A percentile compares a stretch with the other conserved stretches of the same genome.
phyloP scores from a whole-genome alignment of 2,329 filamentous ascomycete species.

The Beauveria caledonica region DNA sequence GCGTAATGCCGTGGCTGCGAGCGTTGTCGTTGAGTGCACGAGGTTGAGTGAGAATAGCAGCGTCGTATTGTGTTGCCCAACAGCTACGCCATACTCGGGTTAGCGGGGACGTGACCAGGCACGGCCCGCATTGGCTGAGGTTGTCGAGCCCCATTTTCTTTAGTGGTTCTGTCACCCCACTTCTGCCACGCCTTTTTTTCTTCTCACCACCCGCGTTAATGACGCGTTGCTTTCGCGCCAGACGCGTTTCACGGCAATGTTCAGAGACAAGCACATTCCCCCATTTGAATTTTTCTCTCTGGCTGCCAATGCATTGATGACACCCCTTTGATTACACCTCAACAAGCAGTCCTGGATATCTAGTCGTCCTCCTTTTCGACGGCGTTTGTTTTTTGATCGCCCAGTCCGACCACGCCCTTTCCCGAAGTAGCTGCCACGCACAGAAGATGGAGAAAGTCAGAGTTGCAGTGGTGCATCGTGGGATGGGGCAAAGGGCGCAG shows the following conservation, averaged over 20 bases:
- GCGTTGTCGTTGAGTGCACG: too few species aligned
- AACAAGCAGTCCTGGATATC: background rate
- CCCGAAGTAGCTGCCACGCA: background rate
- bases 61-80: background rate
- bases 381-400: background rate
- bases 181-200: background rate
- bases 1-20: too few species aligned
- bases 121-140: conserved; percentile 6
- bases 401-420: background rate
- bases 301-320: background rate
- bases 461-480: background rate
- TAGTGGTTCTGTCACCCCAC: background rate
- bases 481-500: background rate
- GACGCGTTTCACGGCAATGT: conserved; percentile 4
- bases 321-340: background rate
- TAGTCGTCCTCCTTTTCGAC: too few species aligned
- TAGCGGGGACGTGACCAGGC: background rate
- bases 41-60: background rate
- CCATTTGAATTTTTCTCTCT: background rate
- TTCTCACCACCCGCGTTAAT: conserved; percentile 4
- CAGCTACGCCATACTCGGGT: background rate
- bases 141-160: conserved; percentile 8
- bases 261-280: conserved; percentile 2
- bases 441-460: background rate
- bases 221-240: conserved; percentile 10